Base-by-base conservation (phyloP, 2,329 filamentous ascomycete species). In the Aspergillus pseudoterreus region DNA sequence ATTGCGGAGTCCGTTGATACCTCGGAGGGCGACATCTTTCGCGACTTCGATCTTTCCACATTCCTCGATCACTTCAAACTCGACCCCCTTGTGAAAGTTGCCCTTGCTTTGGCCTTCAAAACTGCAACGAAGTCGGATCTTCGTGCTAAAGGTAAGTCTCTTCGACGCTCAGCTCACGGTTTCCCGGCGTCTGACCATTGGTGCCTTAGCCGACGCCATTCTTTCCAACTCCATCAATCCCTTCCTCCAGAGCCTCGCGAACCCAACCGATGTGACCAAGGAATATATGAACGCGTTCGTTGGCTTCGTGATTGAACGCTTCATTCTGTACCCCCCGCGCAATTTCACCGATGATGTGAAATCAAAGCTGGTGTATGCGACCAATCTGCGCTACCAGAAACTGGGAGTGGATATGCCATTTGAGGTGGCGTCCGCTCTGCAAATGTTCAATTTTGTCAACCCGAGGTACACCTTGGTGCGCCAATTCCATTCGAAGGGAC, bases 41-140 rank as follows among this genome's bases (percentile, higher is more conserved):
- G 91, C 52, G 92, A 97, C 68, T 96, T 99, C 64, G 92, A 99
- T 68, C 81, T 99, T n/a, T 88, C 89, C 2, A 89, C 88, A 2
- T 97, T 99, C 68, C 86, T 97, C 79, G 88, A 95, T 57, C 92
- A 97, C 71, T 99, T 99, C 78, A 91, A 92, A 68, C 80, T 96
- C 49, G 92, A 96, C 73, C 85, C 90, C 9, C 72, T 96, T 43
- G 85, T 91, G 64, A 95, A 95, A 78, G 89, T 90, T 38, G 82
- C 95, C 55, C 80, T 99, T 57, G 90, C 90, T 45, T 78, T 96
- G 51, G 90, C 92, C 4, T 96, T 96, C 72, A 95, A 92, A 71
- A 82, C 85, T 55, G 85, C 86, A n/a, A 82, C 82, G 38, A 90
- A 89, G 62, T 75, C 84, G 52, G 92, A 96, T 68, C 75, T 99